phyloP scores from a whole-genome alignment of 2,329 filamentous ascomycete genomes.

The Harringtonia lauricola region DNA sequence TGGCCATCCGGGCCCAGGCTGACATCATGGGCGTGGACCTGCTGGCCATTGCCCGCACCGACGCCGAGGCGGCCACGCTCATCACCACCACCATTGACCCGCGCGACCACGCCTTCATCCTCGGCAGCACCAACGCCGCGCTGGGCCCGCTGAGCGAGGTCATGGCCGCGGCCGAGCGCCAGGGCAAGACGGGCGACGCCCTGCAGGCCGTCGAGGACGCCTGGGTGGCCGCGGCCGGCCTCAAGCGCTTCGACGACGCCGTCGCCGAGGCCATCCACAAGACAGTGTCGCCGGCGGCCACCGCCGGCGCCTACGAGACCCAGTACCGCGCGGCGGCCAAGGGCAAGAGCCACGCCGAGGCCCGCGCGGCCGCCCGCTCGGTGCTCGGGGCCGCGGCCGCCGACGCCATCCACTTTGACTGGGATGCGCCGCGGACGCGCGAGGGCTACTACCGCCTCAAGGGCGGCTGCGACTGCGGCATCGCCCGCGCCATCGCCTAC shows the following conservation, averaged over 20 bases:
- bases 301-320: conserved; percentile 45
- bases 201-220: conserved; percentile 88
- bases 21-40: conserved; percentile 97
- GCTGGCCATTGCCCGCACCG: conserved; percentile 83
- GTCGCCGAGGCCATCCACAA: conserved; percentile 65
- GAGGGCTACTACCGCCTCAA: conserved; percentile 93
- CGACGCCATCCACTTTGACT: conserved; percentile 80
- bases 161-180: conserved; percentile 74
- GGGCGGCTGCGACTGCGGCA: conserved; percentile 81
- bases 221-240: conserved; percentile 67
- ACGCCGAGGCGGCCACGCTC: conserved; percentile 94
- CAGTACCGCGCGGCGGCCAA: conserved; percentile 59
- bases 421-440: conserved; percentile 84
- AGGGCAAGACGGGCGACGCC: conserved; percentile 68
- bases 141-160: conserved; percentile 81
- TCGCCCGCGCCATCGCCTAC: conserved; percentile 85
- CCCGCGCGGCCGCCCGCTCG: conserved; percentile 65
- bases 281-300: conserved; percentile 32
- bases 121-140: conserved; percentile 76
- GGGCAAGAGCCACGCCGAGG: conserved; percentile 79
- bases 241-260: conserved; percentile 85
- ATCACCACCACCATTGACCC: conserved; percentile 95
- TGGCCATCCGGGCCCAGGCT: conserved; percentile 92
- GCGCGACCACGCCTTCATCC: conserved; percentile 88
- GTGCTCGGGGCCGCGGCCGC: conserved; percentile 61